These are phyloP conservation scores for Collybia sp. DNA, from an alignment of 768 basidiomycete species.

Conservation along the genomic window DNA sequence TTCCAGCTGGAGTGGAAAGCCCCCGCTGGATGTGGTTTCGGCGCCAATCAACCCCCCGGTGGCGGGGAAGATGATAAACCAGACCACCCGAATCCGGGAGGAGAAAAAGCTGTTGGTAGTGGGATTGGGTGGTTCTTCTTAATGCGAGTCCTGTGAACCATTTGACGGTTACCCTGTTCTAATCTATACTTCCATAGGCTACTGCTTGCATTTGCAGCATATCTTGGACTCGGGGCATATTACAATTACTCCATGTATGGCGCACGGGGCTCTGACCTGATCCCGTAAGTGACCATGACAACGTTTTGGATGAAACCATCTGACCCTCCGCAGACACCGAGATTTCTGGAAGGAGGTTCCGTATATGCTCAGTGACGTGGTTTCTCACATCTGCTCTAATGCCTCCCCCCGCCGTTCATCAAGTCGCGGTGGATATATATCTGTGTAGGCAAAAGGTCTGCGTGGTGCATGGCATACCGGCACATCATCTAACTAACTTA, in stretches of 20 bases:
- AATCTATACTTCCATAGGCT: slow-evolving; percentile 33
- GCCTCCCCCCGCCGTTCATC: slow-evolving; percentile 62
- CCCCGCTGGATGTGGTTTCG: slow-evolving; percentile 51
- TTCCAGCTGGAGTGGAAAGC: slow-evolving; percentile 60
- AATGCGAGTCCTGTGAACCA: slow-evolving; percentile 45
- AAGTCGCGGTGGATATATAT: slow-evolving; percentile 69
- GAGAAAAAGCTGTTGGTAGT: slow-evolving; percentile 48
- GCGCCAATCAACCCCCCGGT: slow-evolving; percentile 33
- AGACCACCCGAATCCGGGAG: slow-evolving; percentile 11
- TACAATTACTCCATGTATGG: slow-evolving; percentile 89
- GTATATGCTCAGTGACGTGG: slow-evolving; percentile 76
- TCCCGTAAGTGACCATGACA: slow-evolving; percentile 56
- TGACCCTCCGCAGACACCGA: slow-evolving; percentile 55
- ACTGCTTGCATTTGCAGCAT: slow-evolving; percentile 59
- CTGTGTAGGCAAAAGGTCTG: slow-evolving; percentile 43
- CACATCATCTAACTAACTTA: no score
- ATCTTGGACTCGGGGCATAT: slow-evolving; percentile 78
- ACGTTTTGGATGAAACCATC: slow-evolving; percentile 7
- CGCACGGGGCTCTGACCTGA: slow-evolving; percentile 74
- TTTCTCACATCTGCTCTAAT: slow-evolving; percentile 71
- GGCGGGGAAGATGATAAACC: slow-evolving; percentile 25
- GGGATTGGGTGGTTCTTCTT: slow-evolving; percentile 90
- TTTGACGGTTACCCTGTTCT: neutral
- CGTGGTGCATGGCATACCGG: no score
- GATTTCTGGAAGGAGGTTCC: slow-evolving; percentile 91